These are phyloP conservation scores for Phytophthora citricola DNA, from an alignment of 352 stramenopile genomes.

Conservation along the genomic window DNA sequence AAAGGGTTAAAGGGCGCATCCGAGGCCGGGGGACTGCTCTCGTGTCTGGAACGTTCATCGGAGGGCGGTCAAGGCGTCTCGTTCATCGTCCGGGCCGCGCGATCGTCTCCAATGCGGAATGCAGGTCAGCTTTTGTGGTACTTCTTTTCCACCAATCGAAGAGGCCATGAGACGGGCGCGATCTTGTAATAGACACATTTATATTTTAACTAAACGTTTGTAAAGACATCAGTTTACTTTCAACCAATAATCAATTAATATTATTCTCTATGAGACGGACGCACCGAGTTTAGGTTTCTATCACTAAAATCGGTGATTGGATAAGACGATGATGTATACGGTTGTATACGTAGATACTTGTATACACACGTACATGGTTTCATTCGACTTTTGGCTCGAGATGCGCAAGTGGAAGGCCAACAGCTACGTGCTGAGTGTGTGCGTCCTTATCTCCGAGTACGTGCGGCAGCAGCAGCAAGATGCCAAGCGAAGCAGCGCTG, in stretches of 20 bases:
- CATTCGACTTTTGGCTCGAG: no score
- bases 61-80: conserved; percentile 32
- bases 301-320: no score
- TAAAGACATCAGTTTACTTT: no score
- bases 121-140: neutral
- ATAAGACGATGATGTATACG: no score
- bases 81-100: conserved; percentile 33
- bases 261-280: no score
- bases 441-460: conserved; percentile 55
- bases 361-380: no score
- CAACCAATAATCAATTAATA: no score
- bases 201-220: neutral
- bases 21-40: neutral
- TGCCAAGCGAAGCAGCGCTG: conserved; percentile 15
- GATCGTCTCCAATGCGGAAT: neutral
- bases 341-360: no score
- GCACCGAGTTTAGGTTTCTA: no score
- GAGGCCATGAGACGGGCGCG: neutral
- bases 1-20: conserved; percentile 46
- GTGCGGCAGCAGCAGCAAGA: conserved; percentile 54
- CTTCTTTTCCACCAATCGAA: conserved; percentile 15
- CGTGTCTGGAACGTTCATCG: conserved; percentile 13
- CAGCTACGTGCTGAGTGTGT: conserved; percentile 59
- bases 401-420: conserved; percentile 53
- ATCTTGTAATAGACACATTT: neutral